Evolutionary conservation across 2,329 filamentous ascomycete species (phyloP).

Genomic region (Ploettnerulaceae sp.): DNA sequence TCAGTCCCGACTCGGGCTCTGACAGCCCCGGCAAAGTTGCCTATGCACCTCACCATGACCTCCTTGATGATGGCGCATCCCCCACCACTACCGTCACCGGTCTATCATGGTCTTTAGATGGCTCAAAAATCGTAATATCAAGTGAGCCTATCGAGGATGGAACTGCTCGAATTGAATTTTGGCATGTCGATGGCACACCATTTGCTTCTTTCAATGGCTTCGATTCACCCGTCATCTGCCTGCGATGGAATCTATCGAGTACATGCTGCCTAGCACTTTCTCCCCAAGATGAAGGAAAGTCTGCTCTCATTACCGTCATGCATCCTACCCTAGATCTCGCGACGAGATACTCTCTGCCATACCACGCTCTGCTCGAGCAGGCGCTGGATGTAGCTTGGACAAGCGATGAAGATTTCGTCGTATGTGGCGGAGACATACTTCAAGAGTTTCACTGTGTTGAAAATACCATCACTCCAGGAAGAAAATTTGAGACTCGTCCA

Average conservation of each 20-base stretch:
- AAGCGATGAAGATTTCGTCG: slow-evolving; percentile 51
- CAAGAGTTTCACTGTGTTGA: slow-evolving; percentile 45
- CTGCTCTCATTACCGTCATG: slow-evolving; percentile 53
- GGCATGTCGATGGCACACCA: slow-evolving; percentile 48
- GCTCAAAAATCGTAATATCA: slow-evolving; percentile 52
- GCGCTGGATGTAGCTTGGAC: slow-evolving; percentile 57
- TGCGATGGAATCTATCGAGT: slow-evolving; percentile 55
- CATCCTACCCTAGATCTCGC: slow-evolving; percentile 14
- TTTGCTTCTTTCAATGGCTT: slow-evolving; percentile 51
- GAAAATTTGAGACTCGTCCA: slow-evolving; percentile 48
- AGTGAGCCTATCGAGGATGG: slow-evolving; percentile 48
- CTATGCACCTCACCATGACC: slow-evolving; percentile 35
- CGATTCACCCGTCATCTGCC: slow-evolving; percentile 57
- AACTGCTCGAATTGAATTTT: slow-evolving; percentile 48
- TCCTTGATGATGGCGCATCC: slow-evolving; percentile 51
- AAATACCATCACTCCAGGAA: slow-evolving; percentile 41
- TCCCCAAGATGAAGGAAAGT: slow-evolving; percentile 47
- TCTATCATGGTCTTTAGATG: slow-evolving; percentile 56
- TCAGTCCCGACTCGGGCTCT: slow-evolving; percentile 39
- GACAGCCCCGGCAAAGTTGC: slow-evolving; percentile 37
- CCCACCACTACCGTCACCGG: slow-evolving; percentile 50
- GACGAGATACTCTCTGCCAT: slow-evolving; percentile 44
- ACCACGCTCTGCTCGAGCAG: slow-evolving; percentile 47
- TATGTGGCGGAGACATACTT: slow-evolving; percentile 54
- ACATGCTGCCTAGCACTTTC: slow-evolving; percentile 53